Evolutionary conservation across 352 stramenopile genomes (phyloP), one percentile per base, ranked within the genome.

Genomic region (Aphanomyces cochlioides): DNA sequence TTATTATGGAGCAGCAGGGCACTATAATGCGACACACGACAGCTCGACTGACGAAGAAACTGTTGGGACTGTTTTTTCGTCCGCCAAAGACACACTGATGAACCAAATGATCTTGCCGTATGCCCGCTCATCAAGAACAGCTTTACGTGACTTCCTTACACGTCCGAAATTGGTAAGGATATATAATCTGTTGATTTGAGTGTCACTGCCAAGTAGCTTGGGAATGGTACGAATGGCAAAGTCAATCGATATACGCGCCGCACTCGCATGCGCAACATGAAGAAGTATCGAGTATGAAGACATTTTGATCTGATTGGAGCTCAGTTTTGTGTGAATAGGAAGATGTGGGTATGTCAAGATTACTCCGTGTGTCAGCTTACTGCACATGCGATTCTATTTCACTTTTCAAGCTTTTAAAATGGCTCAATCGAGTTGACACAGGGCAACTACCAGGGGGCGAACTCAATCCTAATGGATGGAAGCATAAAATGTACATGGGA

Each of bases 401-500:
- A 43, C 73, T 95, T n/a, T 91, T 92, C 68, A 93, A 93, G 75
- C 72, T 93, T 67, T 77, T 93, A 66, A 92, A 93, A 66, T 95
- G 87, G 87, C 81, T 95, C 50, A 81, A 95, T 60, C 73, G 85
- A 43, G 76, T 90, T 28, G 84, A 92, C 65, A 92, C 82, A 4
- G 84, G 84, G 2, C 84, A 93, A 73, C 65, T 93, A 12, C 84
- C 84, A 0, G 84, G 86, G 7, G 84, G 84, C 47, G 86, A 93
- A 58, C 74, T 93, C 19, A 87, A 90, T 67, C 81, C 83, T 1
- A 79, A 92, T 59, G 86, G 86, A 15, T 93, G 86, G 86, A 80
- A 53, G 47, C 82, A 91, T 77, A 90, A 92, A 68, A 92, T 93
- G 84, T 90, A 92, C 77, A 91, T 93, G 84, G 86, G 86, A 34